phyloP scores from a whole-genome alignment of 169 alveolate genomes.

The Plasmodium chabaudi region DNA sequence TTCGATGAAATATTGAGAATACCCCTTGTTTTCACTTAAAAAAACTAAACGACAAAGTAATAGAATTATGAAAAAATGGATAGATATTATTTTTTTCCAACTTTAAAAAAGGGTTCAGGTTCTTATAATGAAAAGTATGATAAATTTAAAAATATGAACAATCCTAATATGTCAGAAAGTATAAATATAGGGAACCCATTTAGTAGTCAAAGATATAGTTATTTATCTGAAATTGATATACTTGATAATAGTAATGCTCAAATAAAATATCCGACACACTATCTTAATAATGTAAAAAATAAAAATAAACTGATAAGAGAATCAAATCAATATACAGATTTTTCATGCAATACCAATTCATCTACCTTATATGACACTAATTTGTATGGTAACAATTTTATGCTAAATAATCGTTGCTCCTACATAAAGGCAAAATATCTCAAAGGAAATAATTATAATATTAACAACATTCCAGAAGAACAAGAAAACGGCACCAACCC shows the following conservation, averaged over 20 bases:
- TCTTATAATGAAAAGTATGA: conserved; percentile 28
- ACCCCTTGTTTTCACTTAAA: no score
- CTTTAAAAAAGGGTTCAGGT: conserved; percentile 33
- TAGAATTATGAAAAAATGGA: conserved; percentile 53
- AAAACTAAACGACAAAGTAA: background rate
- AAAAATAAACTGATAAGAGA: background rate
- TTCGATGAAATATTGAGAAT: no score
- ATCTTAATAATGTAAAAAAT: conserved; percentile 14
- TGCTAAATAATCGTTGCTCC: conserved; percentile 42
- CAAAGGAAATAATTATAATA: conserved; percentile 22
- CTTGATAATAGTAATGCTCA: conserved; percentile 13
- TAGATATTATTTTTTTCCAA: conserved; percentile 15
- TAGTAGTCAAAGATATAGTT: conserved; percentile 10
- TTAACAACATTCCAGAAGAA: background rate
- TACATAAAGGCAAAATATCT: conserved; percentile 48
- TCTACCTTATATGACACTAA: conserved; percentile 30
- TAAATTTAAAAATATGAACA: background rate
- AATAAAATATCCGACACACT: conserved; percentile 1
- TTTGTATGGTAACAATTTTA: conserved; percentile 32
- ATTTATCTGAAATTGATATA: conserved; percentile 11
- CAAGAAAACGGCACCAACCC: background rate
- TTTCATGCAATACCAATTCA: background rate
- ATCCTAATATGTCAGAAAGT: conserved; percentile 13
- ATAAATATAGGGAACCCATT: conserved; percentile 21
- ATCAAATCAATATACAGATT: background rate